Conservation (phyloP, 768 basidiomycete genomes). For the Termitomyces sp. region DNA sequence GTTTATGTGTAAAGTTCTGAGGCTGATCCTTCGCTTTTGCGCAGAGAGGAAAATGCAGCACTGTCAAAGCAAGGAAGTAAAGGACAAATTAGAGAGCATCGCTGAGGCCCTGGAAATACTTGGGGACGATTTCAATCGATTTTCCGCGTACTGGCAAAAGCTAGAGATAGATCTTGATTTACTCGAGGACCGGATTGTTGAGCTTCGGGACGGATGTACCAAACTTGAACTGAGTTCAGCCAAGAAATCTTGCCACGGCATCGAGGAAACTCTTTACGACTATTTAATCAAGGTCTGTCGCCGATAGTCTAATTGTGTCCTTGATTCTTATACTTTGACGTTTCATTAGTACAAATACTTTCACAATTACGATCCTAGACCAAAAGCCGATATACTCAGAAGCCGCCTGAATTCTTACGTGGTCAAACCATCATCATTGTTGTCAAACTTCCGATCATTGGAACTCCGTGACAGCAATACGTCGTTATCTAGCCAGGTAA, state of each 20-base stretch:
- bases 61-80: background rate
- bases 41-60: background rate
- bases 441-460: background rate
- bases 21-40: background rate
- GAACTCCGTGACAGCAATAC: background rate
- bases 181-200: background rate
- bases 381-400: background rate
- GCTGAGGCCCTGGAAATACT: background rate
- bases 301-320: background rate
- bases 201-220: background rate
- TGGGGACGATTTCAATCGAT: background rate
- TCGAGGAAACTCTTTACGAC: background rate
- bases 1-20: background rate
- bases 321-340: background rate
- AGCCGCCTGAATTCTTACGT: background rate
- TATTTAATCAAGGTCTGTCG: background rate
- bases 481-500: background rate
- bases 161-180: background rate
- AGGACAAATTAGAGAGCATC: background rate
- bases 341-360: background rate
- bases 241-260: background rate
- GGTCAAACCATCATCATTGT: background rate
- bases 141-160: background rate
- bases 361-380: background rate
- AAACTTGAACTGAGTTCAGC: background rate